phyloP scores from a whole-genome alignment of 1,139 yeast genomes.

The Hemisphaericaspora subhashii region DNA sequence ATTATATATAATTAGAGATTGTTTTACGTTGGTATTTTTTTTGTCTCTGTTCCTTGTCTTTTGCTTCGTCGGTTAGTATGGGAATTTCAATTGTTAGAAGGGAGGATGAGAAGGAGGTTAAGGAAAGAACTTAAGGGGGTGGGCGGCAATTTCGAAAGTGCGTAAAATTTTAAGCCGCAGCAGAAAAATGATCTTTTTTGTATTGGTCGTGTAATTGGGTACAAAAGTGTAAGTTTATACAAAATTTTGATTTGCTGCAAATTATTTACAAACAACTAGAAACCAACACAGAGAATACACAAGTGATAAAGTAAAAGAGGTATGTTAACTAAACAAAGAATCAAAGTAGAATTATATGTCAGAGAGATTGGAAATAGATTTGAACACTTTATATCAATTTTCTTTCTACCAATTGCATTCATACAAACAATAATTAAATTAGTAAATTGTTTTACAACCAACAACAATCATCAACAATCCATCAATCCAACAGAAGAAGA shows the following conservation, averaged over 20 bases:
- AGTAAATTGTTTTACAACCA: neutral
- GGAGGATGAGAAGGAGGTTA: neutral
- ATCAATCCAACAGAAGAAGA: neutral
- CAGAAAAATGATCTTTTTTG: too few relatives aligned
- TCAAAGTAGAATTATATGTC: neutral
- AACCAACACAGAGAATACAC: too few relatives aligned
- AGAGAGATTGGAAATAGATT: neutral
- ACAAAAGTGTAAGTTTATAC: too few relatives aligned
- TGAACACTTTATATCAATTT: neutral
- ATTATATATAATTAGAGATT: too few relatives aligned
- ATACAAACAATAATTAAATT: neutral
- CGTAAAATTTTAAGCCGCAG: too few relatives aligned
- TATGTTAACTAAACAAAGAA: neutral
- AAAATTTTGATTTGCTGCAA: neutral
- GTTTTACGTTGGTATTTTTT: neutral
- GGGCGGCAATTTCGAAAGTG: neutral
- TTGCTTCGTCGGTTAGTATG: too few relatives aligned
- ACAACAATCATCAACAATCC: neutral
- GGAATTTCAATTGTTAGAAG: neutral
- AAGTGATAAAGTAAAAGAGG: too few relatives aligned
- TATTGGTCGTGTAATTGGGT: too few relatives aligned
- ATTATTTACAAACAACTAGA: neutral
- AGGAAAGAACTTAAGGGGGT: neutral
- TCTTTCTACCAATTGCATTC: slow-evolving; percentile 1
- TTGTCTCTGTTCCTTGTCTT: too few relatives aligned